Base-by-base conservation (phyloP, 1,139 yeast species). In the Hanseniaspora gamundiae region DNA sequence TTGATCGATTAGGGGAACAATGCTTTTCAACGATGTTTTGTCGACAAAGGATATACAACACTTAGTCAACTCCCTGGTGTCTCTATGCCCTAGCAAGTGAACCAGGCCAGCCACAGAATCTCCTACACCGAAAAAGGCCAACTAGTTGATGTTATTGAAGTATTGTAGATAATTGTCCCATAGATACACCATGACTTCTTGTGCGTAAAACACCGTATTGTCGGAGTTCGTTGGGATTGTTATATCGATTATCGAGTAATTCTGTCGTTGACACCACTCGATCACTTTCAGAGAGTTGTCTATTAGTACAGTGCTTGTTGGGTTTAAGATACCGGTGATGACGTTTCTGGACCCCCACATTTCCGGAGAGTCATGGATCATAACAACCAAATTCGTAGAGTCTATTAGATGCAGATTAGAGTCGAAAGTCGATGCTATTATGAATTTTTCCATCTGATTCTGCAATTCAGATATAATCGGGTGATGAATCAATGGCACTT, bases 81-180 rank as follows among this genome's bases (percentile, higher is more conserved):
- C 76, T 48, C 97, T 71, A 59, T 88, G 94, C 4, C 95, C 95
- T 44, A 83, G 76, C 28, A 91, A 66, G 61, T 88, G 94, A 2
- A 88, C 93, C 38, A 88, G 73, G 1, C 95, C 85, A 43, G 85
- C 80, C 56, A 85, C 84, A 0, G 96, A 78, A 49, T 86, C 94
- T 35, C 98, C 98, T 49, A 83, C 75, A 2, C 97, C 97, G 33
- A 88, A 73, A 57, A 91, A 78, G 0, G 86, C 80, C 42, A 93
- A 61, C 51, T 83, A 83, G 41, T 75, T 69, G 43, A 85, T 74
- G 45, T 76, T 67, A 7, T 68, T 72, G 57, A 85, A 85, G 59
- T 80, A 83, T 42, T 83, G 78, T 44, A 91, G 64, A 56, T 86
- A 87, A 57, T 87, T 85, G 60, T 91, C 97, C 96, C 97, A 91